Evolutionary conservation across 345 rosid genomes (phyloP).

Genomic region (Ailanthus altissimus): DNA sequence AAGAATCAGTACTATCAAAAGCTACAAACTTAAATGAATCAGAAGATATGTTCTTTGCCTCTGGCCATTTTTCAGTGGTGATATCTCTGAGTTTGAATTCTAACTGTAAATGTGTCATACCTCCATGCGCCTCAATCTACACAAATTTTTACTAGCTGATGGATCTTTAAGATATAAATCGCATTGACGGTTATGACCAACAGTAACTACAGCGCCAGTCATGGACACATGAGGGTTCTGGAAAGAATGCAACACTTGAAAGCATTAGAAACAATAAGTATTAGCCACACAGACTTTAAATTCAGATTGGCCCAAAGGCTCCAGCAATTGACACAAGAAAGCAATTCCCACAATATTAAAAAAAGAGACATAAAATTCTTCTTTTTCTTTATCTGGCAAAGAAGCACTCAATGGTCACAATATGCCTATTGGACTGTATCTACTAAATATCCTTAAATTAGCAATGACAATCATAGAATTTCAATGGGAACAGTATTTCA

Average conservation of each 20-base stretch:
- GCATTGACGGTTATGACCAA: constrained; percentile 74
- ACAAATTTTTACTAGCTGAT: constrained; percentile 52
- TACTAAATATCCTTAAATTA: neutral
- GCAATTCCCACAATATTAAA: neutral
- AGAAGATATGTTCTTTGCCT: constrained; percentile 13
- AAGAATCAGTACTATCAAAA: constrained; percentile 16
- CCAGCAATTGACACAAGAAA: neutral
- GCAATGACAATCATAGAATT: neutral
- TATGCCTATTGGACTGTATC: neutral
- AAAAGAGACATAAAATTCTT: neutral
- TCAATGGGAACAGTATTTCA: neutral
- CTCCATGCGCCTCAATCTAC: constrained; percentile 76
- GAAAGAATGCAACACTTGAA: constrained; percentile 28
- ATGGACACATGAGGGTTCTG: constrained; percentile 81
- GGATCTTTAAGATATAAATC: constrained; percentile 77
- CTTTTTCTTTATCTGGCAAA: neutral
- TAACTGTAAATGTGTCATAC: constrained; percentile 36
- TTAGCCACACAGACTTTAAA: neutral
- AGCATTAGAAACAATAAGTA: constrained; percentile 23
- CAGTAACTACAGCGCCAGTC: constrained; percentile 59
- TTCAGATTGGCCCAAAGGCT: neutral
- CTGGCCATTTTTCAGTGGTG: constrained; percentile 5
- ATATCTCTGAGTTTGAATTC: neutral
- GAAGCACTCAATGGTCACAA: neutral
- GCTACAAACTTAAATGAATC: neutral